These are phyloP conservation scores for Phytophthora nicotianae DNA, from an alignment of 352 stramenopile genomes.

Conservation along the genomic window DNA sequence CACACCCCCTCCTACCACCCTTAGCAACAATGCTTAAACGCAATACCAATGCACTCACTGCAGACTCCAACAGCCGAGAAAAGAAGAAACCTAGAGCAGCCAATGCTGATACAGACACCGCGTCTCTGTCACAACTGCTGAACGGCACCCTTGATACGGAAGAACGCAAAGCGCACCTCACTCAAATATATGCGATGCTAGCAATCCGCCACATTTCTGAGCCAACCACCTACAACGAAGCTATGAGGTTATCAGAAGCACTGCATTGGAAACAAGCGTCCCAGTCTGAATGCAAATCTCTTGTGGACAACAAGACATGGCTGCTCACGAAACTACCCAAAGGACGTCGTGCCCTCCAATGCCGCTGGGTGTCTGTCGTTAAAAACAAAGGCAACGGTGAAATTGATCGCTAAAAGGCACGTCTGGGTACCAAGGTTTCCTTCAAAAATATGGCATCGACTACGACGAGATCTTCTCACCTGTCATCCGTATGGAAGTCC, in stretches of 20 bases:
- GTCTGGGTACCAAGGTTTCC: neutral
- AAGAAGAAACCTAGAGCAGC: neutral
- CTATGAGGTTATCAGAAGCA: neutral
- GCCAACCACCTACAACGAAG: constrained; percentile 9
- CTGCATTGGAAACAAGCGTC: too few relatives aligned
- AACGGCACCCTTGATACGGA: constrained; percentile 3
- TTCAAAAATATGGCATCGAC: constrained; percentile 4
- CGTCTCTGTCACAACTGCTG: neutral
- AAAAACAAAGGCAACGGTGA: constrained; percentile 18
- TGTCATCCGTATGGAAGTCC: neutral
- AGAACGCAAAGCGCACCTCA: neutral
- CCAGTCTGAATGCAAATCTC: too few relatives aligned
- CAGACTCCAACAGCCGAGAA: too few relatives aligned
- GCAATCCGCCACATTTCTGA: constrained; percentile 13
- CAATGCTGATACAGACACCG: neutral
- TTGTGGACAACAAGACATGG: too few relatives aligned
- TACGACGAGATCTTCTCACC: neutral
- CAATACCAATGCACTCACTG: too few relatives aligned
- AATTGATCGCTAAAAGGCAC: constrained; percentile 17
- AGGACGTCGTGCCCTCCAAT: neutral
- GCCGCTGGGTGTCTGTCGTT: constrained; percentile 16
- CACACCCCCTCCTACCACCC: too few relatives aligned
- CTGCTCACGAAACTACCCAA: neutral
- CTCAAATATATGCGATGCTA: constrained; percentile 1
- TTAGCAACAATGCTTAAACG: too few relatives aligned